Evolutionary conservation across 169 alveolate species (phyloP).

Genomic region (Plasmodium yoelii): DNA sequence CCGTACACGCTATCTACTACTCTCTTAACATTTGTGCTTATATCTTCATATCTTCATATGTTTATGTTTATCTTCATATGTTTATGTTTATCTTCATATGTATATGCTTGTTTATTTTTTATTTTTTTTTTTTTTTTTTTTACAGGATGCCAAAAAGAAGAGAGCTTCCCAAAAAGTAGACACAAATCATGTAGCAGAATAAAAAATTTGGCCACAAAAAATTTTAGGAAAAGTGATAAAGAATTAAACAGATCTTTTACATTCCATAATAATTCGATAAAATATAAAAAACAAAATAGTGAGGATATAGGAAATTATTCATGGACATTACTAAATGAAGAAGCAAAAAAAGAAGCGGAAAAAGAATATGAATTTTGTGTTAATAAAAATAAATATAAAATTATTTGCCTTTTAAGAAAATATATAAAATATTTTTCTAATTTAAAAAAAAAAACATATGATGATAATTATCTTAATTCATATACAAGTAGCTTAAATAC

Average conservation of each 20-base stretch:
- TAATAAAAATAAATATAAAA: constrained; percentile 7
- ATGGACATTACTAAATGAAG: constrained; percentile 40
- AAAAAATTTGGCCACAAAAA: neutral
- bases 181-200: neutral
- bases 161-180: neutral
- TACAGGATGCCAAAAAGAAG: neutral
- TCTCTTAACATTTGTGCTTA: no score
- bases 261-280: constrained; percentile 5
- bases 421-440: constrained; percentile 41
- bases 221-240: constrained; percentile 22
- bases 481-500: neutral
- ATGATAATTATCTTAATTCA: constrained; percentile 2
- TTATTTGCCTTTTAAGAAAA: constrained; percentile 37
- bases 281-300: constrained; percentile 14
- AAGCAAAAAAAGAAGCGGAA: constrained; percentile 31
- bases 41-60: no score
- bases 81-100: no score
- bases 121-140: no score
- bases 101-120: no score
- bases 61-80: no score
- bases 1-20: no score
- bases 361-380: constrained; percentile 31
- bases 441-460: constrained; percentile 23
- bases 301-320: constrained; percentile 22
- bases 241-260: constrained; percentile 7